A percentile compares a stretch with the other conserved stretches of the same genome.
Conservation (phyloP, 345 rosid genomes). For the Citrus sp. region DNA sequence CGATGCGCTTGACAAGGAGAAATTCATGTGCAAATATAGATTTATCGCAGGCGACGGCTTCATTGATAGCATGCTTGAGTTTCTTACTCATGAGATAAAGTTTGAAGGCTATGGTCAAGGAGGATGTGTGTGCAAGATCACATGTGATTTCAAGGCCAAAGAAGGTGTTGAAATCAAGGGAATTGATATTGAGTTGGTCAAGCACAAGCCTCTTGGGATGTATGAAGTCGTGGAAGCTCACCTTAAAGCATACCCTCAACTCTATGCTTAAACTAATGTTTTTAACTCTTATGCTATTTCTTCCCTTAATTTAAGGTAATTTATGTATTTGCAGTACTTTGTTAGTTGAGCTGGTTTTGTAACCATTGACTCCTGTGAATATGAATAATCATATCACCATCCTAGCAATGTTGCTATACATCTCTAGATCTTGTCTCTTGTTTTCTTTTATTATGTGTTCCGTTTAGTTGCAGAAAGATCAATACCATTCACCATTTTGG, state of each 20-base stretch:
- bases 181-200: constrained; percentile 34
- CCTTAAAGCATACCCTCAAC: constrained; percentile 39
- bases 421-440: neutral
- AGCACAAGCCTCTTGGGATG: constrained; percentile 38
- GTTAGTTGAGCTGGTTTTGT: neutral
- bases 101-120: constrained; percentile 28
- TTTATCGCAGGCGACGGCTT: constrained; percentile 26
- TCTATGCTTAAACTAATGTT: constrained; percentile 18
- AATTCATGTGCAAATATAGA: constrained; percentile 22
- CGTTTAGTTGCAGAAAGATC: neutral
- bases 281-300: neutral
- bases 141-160: constrained; percentile 31
- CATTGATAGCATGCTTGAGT: constrained; percentile 27
- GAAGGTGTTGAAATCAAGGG: constrained; percentile 29
- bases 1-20: constrained; percentile 40
- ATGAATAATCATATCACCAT: neutral
- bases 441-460: neutral
- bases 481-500: neutral
- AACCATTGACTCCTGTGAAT: neutral
- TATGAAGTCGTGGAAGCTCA: constrained; percentile 46
- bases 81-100: constrained; percentile 29
- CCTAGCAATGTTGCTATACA: neutral
- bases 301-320: neutral
- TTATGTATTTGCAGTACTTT: neutral
- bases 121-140: constrained; percentile 37